phyloP scores from a whole-genome alignment of 2,329 filamentous ascomycete species.

The Cordyceps cateniannulata region DNA sequence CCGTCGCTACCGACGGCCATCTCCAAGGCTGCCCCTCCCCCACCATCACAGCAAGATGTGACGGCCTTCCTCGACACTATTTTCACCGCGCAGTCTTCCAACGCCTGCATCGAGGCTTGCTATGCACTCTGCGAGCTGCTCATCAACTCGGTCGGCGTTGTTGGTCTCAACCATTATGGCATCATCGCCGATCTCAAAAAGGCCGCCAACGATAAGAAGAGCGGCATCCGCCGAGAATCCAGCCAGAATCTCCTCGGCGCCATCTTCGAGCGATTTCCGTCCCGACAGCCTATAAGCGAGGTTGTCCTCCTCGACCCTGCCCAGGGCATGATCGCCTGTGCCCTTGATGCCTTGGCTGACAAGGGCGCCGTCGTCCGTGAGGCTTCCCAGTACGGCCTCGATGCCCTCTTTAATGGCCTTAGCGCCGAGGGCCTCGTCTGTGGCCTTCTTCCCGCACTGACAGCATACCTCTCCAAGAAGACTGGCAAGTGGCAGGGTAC shows the following conservation, averaged over 20 bases:
- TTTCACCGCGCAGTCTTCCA: slow-evolving; percentile 63
- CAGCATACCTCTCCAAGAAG: slow-evolving; percentile 70
- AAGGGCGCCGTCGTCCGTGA: slow-evolving; percentile 86
- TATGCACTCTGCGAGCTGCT: slow-evolving; percentile 56
- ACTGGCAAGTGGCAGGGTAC: slow-evolving; percentile 97
- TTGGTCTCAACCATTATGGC: slow-evolving; percentile 47
- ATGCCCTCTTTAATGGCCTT: slow-evolving; percentile 76
- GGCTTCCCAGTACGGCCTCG: slow-evolving; percentile 87
- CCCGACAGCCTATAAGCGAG: slow-evolving; percentile 71
- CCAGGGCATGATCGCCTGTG: slow-evolving; percentile 62
- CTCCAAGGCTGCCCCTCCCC: slow-evolving; percentile 42
- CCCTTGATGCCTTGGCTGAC: slow-evolving; percentile 81
- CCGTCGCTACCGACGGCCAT: slow-evolving; percentile 37
- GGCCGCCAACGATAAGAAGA: slow-evolving; percentile 91
- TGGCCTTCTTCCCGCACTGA: slow-evolving; percentile 71
- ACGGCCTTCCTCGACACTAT: slow-evolving; percentile 57
- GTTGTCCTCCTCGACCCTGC: slow-evolving; percentile 77
- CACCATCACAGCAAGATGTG: slow-evolving; percentile 62
- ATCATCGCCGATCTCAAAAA: slow-evolving; percentile 54
- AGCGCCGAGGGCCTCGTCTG: slow-evolving; percentile 76
- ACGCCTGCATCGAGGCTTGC: slow-evolving; percentile 59
- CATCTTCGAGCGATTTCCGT: slow-evolving; percentile 82
- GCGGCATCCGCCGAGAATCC: slow-evolving; percentile 74
- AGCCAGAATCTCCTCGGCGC: slow-evolving; percentile 93
- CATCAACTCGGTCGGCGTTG: slow-evolving; percentile 46